Evolutionary conservation across 2,329 filamentous ascomycete genomes (phyloP), one percentile per base, ranked within the genome.

Genomic region (Tolypocladium inflatum): DNA sequence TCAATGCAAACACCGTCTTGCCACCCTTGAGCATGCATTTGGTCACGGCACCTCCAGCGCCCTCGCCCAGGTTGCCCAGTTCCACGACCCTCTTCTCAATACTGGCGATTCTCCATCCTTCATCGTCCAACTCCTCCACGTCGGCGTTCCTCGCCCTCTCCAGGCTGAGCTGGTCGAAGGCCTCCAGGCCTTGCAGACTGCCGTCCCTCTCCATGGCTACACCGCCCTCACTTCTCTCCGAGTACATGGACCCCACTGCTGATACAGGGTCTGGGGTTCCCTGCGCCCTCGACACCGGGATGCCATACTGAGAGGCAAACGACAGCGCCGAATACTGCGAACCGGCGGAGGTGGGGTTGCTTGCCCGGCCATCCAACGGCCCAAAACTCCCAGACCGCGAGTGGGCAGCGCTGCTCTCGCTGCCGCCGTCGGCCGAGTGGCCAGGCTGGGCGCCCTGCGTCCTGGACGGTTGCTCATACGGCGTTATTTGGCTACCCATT

Each of bases 31-130:
- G 80, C 72, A 87, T 88, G 73, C 91, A 96, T 68, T 88, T 86
- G 30, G 93, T 99, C 55, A 99, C 94, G 8, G 94, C 94, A 69
- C 94, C 94, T 63, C 94, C 94, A 54, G 94, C 94, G 65, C 94
- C 94, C 73, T 99, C 94, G 58, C 94, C 94, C 48, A 99, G 76
- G 67, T 89, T 91, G 35, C 93, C 94, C 35, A 96, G 76, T 73
- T 99, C 91, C 55, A 89, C 79, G 61, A 99, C 95, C 66, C 91
- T 84, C 64, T 90, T 89, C 70, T 96, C 90, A 71, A 89, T 83
- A 69, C 91, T 96, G 13, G 93, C 94, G 55, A 95, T 92, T 69
- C 89, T 86, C 94, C 94, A 99, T 23, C 91, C 91, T 62, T 96
- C 90, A 67, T 97, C 92, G 69, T 97, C 93, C 54, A 99, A 76